Percentiles rank a stretch among this genome's conserved stretches.
These are phyloP conservation scores for Leccinum uliginosum DNA, from an alignment of 768 basidiomycete genomes.

Conservation along the genomic window DNA sequence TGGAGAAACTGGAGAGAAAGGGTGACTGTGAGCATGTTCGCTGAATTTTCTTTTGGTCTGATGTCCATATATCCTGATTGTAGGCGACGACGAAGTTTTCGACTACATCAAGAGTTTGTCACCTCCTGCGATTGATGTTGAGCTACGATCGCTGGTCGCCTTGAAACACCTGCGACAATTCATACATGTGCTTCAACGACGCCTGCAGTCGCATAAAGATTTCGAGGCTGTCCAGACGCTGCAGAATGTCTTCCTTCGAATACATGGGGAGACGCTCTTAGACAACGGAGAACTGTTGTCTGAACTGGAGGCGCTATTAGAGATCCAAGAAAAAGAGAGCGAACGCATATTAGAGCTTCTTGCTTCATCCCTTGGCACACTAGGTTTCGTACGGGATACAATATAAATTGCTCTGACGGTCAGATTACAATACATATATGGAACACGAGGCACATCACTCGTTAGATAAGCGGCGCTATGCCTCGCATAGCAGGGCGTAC, in stretches of 20 bases:
- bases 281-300: slow-evolving; percentile 60
- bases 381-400: slow-evolving; percentile 71
- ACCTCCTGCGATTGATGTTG: slow-evolving; percentile 88
- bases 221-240: slow-evolving; percentile 95
- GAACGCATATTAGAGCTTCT: slow-evolving; percentile 72
- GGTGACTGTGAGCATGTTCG: slow-evolving; percentile 61
- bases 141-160: slow-evolving; percentile 73
- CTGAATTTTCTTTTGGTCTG: slow-evolving; percentile 1
- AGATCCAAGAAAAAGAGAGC: slow-evolving; percentile 73
- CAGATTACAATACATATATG: neutral
- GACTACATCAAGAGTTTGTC: slow-evolving; percentile 78
- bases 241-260: slow-evolving; percentile 75
- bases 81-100: slow-evolving; percentile 80
- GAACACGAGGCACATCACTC: neutral
- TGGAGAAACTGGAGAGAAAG: slow-evolving; percentile 50
- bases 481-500: no score
- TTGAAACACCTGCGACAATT: slow-evolving; percentile 64
- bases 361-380: slow-evolving; percentile 66
- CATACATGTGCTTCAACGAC: slow-evolving; percentile 64
- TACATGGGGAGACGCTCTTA: slow-evolving; percentile 80
- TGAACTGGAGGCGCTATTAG: slow-evolving; percentile 54
- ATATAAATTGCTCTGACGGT: slow-evolving; percentile 30
- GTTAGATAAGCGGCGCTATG: slow-evolving; percentile 23
- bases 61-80: slow-evolving; percentile 1
- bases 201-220: slow-evolving; percentile 77